Conservation (phyloP, 768 basidiomycete species). For the Amanita inopinata region DNA sequence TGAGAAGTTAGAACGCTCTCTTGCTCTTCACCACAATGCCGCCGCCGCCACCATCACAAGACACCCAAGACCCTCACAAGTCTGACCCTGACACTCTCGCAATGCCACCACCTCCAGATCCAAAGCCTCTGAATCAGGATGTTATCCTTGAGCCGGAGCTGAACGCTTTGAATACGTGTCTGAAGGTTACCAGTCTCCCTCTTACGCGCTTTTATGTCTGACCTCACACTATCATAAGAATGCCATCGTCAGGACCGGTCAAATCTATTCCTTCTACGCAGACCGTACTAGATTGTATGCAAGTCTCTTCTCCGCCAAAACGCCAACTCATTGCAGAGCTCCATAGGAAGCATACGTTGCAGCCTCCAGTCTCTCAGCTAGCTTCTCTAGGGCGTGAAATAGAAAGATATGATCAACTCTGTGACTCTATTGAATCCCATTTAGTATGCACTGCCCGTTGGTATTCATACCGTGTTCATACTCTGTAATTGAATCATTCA, state of each 20-base stretch:
- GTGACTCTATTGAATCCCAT: slow-evolving; percentile 67
- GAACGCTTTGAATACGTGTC: slow-evolving; percentile 41
- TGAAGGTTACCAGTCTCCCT: slow-evolving; percentile 43
- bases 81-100: slow-evolving; percentile 36
- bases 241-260: slow-evolving; percentile 59
- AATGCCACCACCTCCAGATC: slow-evolving; percentile 38
- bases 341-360: slow-evolving; percentile 34
- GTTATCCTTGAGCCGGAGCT: slow-evolving; percentile 58
- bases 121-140: slow-evolving; percentile 23
- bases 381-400: slow-evolving; percentile 62
- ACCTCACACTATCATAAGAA: slow-evolving; percentile 28
- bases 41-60: not conserved
- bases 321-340: not conserved
- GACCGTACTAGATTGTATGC: slow-evolving; percentile 58
- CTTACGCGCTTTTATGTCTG: not conserved
- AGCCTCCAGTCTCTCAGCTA: slow-evolving; percentile 58
- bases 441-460: slow-evolving; percentile 37
- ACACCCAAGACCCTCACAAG: slow-evolving; percentile 11
- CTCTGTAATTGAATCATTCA: slow-evolving; percentile 19
- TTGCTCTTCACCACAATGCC: not conserved
- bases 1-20: not conserved
- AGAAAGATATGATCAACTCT: slow-evolving; percentile 72
- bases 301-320: not conserved
- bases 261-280: slow-evolving; percentile 61
- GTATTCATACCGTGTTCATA: not conserved